phyloP scores from a whole-genome alignment of 495 filamentous ascomycete genomes.

The Delitschia confertaspora region DNA sequence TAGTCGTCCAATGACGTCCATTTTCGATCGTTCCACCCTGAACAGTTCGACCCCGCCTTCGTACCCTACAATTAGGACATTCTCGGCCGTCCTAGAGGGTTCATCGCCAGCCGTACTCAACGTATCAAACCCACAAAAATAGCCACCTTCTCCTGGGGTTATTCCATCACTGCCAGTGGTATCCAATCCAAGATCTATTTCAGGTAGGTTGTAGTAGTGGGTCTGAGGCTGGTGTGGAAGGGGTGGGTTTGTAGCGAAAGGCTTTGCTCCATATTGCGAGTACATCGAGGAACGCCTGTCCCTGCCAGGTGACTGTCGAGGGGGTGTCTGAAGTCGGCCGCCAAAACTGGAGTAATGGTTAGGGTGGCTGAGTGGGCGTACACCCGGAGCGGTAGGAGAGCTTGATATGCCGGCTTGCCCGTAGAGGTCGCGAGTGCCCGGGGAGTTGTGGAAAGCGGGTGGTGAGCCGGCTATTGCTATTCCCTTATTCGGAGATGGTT shows the following conservation, averaged over 20 bases:
- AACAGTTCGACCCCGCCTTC: slow-evolving; percentile 67
- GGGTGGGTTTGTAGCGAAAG: slow-evolving; percentile 48
- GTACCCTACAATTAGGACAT: slow-evolving; percentile 65
- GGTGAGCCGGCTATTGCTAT: slow-evolving; percentile 28
- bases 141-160: slow-evolving; percentile 54
- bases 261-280: slow-evolving; percentile 42
- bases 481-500: slow-evolving; percentile 20
- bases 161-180: slow-evolving; percentile 32
- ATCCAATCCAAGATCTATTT: slow-evolving; percentile 42
- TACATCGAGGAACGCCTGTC: slow-evolving; percentile 49
- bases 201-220: slow-evolving; percentile 53
- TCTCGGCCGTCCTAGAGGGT: slow-evolving; percentile 46
- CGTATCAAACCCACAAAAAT: slow-evolving; percentile 71
- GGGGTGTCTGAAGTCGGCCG: slow-evolving; percentile 27
- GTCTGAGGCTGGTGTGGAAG: slow-evolving; percentile 74
- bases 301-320: slow-evolving; percentile 18
- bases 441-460: slow-evolving; percentile 22
- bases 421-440: slow-evolving; percentile 15
- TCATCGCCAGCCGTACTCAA: slow-evolving; percentile 45
- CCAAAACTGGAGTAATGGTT: slow-evolving; percentile 29
- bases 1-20: slow-evolving; percentile 56
- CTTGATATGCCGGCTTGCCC: slow-evolving; percentile 19
- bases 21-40: slow-evolving; percentile 55
- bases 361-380: slow-evolving; percentile 30
- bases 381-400: slow-evolving; percentile 18